Base-by-base conservation (phyloP, 371 early-diverging fungal species). In the Blakeslea trispora region DNA sequence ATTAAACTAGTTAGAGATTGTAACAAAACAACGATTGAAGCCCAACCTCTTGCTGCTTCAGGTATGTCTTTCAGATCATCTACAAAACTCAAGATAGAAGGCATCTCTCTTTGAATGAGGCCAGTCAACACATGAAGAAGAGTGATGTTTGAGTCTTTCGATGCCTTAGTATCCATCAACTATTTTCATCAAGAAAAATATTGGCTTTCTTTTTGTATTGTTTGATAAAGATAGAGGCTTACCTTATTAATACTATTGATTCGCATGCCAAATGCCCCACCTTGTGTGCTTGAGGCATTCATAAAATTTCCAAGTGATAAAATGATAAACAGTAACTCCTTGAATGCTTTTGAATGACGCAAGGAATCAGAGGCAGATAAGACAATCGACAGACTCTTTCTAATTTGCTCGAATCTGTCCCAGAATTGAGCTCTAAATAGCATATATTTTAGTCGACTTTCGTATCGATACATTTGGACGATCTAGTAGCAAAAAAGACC, bases 291-390 rank as follows among this genome's bases (percentile, higher is more conserved):
- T 1, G 75, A 68, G 0, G 70, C 78, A 57, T 85, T 85, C 86
- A 85, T 83, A 51, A 70, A 85, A 51, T 85, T 85, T 45, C 85
- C 85, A 13, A 85, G 56, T 5, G 77, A 50, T 22, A 85, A 61
- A n/a, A 84, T 76, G 8, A 81, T 62, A 21, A 76, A 67, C 35
- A 84, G 59, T 1, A 82, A 14, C 23, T 79, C 65, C n/a, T 62
- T 68, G 34, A 84, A 59, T 18, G 64, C 60, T 3, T 42, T 34
- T 9, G 80, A 81, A 39, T 74, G 43, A 5, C 69, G 64, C n/a
- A 84, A 49, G 22, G 72, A 50, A 47, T 74, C 74, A 4, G 81
- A 69, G 3, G 82, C 85, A 24, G 64, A 63, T 0, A 72, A 42
- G 1, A 84, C 68, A 0, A 69, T 50, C 0, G 61, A 59, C 43